Conservation (phyloP, 805 yeast genomes). For the Spathaspora girioi region DNA sequence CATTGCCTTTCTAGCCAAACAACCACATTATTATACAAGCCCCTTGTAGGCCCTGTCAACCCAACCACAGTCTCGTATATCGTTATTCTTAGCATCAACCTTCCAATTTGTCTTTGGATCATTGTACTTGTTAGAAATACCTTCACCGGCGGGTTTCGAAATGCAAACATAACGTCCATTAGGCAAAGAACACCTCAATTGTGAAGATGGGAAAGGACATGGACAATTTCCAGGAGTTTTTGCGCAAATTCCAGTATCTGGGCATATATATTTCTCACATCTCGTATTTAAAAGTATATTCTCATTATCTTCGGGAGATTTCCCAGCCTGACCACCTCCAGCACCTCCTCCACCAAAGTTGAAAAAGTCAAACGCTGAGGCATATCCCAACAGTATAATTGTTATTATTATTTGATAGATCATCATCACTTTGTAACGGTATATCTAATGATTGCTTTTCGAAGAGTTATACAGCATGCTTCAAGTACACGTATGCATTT, state of each 20-base stretch:
- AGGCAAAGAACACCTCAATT: slow-evolving; percentile 76
- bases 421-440: not conserved
- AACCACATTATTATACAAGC: slow-evolving; percentile 6
- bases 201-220: slow-evolving; percentile 85
- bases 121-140: slow-evolving; percentile 27
- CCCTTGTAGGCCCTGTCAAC: slow-evolving; percentile 71
- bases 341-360: slow-evolving; percentile 8
- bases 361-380: slow-evolving; percentile 35
- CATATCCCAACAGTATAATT: slow-evolving; percentile 4
- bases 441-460: not conserved
- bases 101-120: slow-evolving; percentile 43
- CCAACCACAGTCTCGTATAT: slow-evolving; percentile 79
- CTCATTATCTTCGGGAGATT: slow-evolving; percentile 35
- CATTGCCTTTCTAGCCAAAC: too few relatives aligned
- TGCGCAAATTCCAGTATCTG: slow-evolving; percentile 80
- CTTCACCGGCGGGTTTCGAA: slow-evolving; percentile 63
- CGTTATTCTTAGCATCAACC: slow-evolving; percentile 49
- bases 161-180: slow-evolving; percentile 72
- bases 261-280: slow-evolving; percentile 74
- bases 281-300: slow-evolving; percentile 32
- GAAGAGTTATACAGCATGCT: not conserved
- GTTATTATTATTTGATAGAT: not conserved
- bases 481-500: not conserved
- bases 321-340: slow-evolving; percentile 9
- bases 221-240: slow-evolving; percentile 70